Percentiles rank a stretch among this genome's conserved stretches.
These are phyloP conservation scores for Pistacia integerrima DNA, from an alignment of 345 rosid species.

Conservation along the genomic window DNA sequence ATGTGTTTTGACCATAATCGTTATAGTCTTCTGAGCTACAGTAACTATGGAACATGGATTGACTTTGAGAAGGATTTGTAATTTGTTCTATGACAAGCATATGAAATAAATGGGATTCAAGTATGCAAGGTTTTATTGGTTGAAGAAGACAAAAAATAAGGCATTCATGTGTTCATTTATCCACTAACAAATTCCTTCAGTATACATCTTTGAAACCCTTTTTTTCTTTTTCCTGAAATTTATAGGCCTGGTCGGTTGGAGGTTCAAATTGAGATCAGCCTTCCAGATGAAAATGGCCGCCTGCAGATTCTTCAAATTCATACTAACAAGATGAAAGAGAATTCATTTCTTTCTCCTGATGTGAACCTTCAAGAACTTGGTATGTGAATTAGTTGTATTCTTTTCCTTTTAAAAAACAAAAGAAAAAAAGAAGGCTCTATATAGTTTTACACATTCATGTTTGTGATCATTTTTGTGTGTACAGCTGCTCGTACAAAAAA, in stretches of 20 bases:
- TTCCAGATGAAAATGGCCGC: slow-evolving; percentile 98
- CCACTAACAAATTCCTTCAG: neutral
- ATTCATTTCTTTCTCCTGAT: slow-evolving; percentile 88
- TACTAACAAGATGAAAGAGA: slow-evolving; percentile 97
- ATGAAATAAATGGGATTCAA: neutral
- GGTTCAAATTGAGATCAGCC: slow-evolving; percentile 99
- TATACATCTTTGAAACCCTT: neutral
- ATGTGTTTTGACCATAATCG: neutral
- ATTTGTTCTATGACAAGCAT: neutral
- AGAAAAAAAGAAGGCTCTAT: no score
- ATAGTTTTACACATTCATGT: slow-evolving; percentile 5
- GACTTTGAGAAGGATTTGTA: neutral
- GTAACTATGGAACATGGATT: neutral
- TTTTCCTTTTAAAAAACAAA: no score
- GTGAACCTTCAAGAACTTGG: slow-evolving; percentile 89
- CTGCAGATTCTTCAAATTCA: slow-evolving; percentile 96
- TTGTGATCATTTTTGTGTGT: slow-evolving; percentile 21
- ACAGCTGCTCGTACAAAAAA: slow-evolving; percentile 98
- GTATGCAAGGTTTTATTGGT: neutral
- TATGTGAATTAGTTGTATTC: slow-evolving; percentile 29
- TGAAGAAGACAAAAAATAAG: neutral
- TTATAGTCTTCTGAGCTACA: neutral
- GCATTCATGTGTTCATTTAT: neutral
- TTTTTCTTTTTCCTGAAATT: slow-evolving; percentile 17
- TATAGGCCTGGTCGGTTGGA: slow-evolving; percentile 96